Evolutionary conservation across 768 basidiomycete genomes (phyloP).

Genomic region (Imleria badia): DNA sequence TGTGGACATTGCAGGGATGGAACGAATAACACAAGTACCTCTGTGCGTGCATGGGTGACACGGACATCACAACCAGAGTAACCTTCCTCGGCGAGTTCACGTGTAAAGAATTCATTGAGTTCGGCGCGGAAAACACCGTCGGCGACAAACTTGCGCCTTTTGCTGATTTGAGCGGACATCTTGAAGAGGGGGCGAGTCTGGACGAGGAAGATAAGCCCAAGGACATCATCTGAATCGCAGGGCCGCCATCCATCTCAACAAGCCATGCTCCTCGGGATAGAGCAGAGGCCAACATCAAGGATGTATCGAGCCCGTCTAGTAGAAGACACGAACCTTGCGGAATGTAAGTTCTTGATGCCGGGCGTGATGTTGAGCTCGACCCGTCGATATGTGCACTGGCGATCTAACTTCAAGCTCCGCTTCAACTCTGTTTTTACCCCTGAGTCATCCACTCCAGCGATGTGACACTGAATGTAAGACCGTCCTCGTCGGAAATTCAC

Average conservation of each 20-base stretch:
- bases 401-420: constrained; percentile 27
- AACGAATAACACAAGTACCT: constrained; percentile 48
- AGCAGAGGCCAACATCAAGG: background rate
- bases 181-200: constrained; percentile 32
- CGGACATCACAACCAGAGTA: constrained; percentile 99
- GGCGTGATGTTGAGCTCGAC: constrained; percentile 19
- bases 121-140: constrained; percentile 99
- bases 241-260: constrained; percentile 20
- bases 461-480: no score
- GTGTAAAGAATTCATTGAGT: constrained; percentile 97
- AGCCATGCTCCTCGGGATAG: background rate
- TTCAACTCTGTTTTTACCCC: constrained; percentile 15
- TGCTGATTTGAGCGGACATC: constrained; percentile 90
- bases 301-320: background rate
- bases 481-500: background rate
- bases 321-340: constrained; percentile 24
- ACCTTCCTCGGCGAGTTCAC: constrained; percentile 98
- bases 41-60: constrained; percentile 98
- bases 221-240: constrained; percentile 18
- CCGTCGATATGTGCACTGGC: constrained; percentile 7
- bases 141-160: constrained; percentile 98
- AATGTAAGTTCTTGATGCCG: constrained; percentile 18
- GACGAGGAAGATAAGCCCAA: constrained; percentile 19
- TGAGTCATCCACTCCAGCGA: no score
- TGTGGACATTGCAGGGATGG: background rate